Percentiles rank a stretch among this genome's conserved stretches.
Conservation (phyloP, 768 basidiomycete species). For the Daedaleopsis sinensis region DNA sequence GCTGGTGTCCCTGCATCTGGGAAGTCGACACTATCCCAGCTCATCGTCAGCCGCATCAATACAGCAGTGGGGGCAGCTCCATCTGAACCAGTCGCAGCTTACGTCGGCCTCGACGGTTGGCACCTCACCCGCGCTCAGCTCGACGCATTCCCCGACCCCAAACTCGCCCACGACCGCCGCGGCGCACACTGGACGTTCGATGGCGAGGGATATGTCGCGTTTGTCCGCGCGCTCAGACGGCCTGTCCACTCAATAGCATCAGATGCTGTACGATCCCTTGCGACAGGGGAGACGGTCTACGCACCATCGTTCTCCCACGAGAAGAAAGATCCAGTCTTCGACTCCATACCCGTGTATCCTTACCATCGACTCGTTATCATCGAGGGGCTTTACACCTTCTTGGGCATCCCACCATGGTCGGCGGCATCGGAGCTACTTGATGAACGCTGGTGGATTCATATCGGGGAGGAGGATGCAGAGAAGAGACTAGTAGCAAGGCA, state of each 20-base stretch:
- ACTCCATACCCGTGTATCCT: slow-evolving; percentile 58
- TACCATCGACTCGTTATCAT: slow-evolving; percentile 80
- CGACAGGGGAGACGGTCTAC: slow-evolving; percentile 37
- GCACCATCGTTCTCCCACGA: slow-evolving; percentile 90
- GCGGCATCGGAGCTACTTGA: slow-evolving; percentile 67
- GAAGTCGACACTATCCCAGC: slow-evolving; percentile 75
- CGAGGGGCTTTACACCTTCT: slow-evolving; percentile 88
- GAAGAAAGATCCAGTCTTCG: slow-evolving; percentile 78
- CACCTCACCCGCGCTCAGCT: slow-evolving; percentile 82
- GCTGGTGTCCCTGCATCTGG: slow-evolving; percentile 85
- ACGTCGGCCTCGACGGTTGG: slow-evolving; percentile 91
- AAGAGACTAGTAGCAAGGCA: slow-evolving; percentile 70
- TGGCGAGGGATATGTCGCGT: slow-evolving; percentile 65
- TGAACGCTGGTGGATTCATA: slow-evolving; percentile 75
- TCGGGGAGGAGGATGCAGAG: slow-evolving; percentile 58
- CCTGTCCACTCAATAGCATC: slow-evolving; percentile 18
- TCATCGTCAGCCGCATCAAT: slow-evolving; percentile 59
- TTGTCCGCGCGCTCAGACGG: slow-evolving; percentile 58
- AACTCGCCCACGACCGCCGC: slow-evolving; percentile 75
- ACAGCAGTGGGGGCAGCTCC: slow-evolving; percentile 4
- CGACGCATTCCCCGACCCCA: slow-evolving; percentile 74
- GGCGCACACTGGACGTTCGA: slow-evolving; percentile 95
- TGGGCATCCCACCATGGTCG: slow-evolving; percentile 74
- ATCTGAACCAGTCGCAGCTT: slow-evolving; percentile 45
- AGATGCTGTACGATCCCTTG: neutral